phyloP scores from a whole-genome alignment of 2,329 filamentous ascomycete species.

The Epichloe bromicola region DNA sequence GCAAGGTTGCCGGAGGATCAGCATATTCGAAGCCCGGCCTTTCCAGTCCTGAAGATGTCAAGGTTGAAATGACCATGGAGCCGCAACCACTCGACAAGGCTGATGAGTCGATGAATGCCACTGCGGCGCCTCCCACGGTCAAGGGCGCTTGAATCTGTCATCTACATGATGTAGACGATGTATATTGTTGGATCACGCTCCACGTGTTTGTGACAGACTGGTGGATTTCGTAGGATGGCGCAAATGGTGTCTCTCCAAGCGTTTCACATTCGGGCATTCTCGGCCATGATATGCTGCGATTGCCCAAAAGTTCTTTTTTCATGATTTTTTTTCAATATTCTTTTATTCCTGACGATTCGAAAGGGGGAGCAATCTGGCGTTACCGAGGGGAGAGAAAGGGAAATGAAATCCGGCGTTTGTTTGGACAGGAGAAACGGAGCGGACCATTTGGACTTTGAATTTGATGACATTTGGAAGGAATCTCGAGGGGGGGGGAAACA shows the following conservation, averaged over 20 bases:
- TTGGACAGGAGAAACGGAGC: conserved; percentile 1
- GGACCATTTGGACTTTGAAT: neutral
- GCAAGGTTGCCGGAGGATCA: conserved; percentile 17
- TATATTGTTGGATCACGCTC: neutral
- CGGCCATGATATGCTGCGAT: neutral
- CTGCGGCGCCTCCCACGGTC: conserved; percentile 9
- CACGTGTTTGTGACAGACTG: neutral
- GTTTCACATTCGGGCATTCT: too few species aligned
- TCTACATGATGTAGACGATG: conserved; percentile 6
- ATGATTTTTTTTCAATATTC: neutral
- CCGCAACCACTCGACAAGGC: conserved; percentile 16
- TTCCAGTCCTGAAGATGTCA: conserved; percentile 24
- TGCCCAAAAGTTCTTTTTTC: neutral
- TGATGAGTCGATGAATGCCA: conserved; percentile 11
- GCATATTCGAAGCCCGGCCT: conserved; percentile 21
- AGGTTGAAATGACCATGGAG: conserved; percentile 22
- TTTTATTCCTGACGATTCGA: neutral
- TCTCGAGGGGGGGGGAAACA: neutral
- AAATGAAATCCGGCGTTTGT: conserved; percentile 2
- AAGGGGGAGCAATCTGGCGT: neutral
- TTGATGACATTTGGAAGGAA: neutral
- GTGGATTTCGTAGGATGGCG: neutral
- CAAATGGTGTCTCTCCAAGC: neutral
- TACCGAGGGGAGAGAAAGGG: neutral
- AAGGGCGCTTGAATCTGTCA: conserved; percentile 14